Percentiles rank a stretch among this genome's conserved stretches.
Conservation (phyloP, 176 grass and related monocot genomes). For the Puccinellia tenuiflora region DNA sequence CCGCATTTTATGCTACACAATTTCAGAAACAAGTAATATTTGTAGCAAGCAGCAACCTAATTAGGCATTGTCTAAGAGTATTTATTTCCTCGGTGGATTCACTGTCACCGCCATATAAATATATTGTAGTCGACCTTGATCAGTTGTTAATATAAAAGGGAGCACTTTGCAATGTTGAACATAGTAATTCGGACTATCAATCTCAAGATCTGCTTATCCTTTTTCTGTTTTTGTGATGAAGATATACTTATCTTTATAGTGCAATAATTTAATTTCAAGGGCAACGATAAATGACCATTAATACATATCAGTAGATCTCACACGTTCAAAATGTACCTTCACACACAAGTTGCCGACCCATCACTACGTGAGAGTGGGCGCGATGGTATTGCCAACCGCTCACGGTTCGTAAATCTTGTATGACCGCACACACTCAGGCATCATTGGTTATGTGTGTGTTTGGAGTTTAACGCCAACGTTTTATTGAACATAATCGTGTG, state of each 20-base stretch:
- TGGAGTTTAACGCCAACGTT: no score
- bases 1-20: constrained; percentile 14
- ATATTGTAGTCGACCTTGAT: constrained; percentile 21
- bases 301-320: no score
- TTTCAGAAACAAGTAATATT: constrained; percentile 24
- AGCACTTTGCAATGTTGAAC: constrained; percentile 20
- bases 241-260: constrained; percentile 8
- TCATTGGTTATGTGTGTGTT: no score
- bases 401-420: no score
- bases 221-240: neutral
- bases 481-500: no score
- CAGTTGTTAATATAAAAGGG: constrained; percentile 45
- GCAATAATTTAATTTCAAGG: neutral
- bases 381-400: no score
- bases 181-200: constrained; percentile 3
- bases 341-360: no score
- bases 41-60: constrained; percentile 25
- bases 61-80: constrained; percentile 30
- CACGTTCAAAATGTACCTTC: no score
- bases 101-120: constrained; percentile 19
- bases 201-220: neutral
- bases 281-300: constrained; percentile 9
- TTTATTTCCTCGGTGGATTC: constrained; percentile 23
- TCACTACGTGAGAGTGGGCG: no score
- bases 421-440: no score